These are phyloP conservation scores for Volutella citrinella DNA, from an alignment of 2,329 filamentous ascomycete genomes.

Conservation along the genomic window DNA sequence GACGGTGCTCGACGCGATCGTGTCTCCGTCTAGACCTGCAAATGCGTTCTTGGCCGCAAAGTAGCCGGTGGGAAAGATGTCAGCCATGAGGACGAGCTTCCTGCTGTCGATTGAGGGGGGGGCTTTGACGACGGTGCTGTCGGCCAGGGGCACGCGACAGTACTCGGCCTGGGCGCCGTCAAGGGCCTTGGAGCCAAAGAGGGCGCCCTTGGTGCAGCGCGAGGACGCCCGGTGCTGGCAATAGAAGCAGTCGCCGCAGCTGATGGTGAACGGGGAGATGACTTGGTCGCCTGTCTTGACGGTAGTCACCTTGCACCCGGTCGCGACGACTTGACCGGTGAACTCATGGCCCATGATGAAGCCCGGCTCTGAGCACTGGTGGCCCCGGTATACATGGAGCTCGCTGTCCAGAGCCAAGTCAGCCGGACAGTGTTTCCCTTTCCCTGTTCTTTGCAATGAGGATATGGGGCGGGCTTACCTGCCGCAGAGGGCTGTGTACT, in stretches of 20 bases:
- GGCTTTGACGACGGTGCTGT: constrained; percentile 73
- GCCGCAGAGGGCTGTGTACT: constrained; percentile 81
- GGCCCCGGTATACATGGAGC: constrained; percentile 81
- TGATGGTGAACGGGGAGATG: constrained; percentile 73
- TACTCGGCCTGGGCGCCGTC: constrained; percentile 83
- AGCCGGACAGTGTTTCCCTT: constrained; percentile 1
- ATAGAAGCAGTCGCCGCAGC: constrained; percentile 72
- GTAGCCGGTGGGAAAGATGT: no score
- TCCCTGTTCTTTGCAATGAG: not conserved
- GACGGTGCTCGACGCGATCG: constrained; percentile 50
- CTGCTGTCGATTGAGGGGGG: constrained; percentile 64
- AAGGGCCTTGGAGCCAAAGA: constrained; percentile 68
- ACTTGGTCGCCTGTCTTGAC: constrained; percentile 74
- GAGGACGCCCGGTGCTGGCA: constrained; percentile 75
- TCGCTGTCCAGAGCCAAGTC: constrained; percentile 55
- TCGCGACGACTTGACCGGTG: constrained; percentile 69
- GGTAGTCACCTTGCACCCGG: constrained; percentile 64
- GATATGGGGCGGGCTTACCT: constrained; percentile 56
- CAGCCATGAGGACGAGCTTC: constrained; percentile 81
- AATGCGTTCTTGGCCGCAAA: constrained; percentile 81
- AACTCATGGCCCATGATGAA: constrained; percentile 83
- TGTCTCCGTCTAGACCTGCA: constrained; percentile 49
- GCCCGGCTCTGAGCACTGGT: constrained; percentile 64
- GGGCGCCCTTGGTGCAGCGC: constrained; percentile 65
- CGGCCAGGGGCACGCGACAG: constrained; percentile 76